Base-by-base conservation (phyloP, 164 flowering plant species). In the Platanus orientalis region DNA sequence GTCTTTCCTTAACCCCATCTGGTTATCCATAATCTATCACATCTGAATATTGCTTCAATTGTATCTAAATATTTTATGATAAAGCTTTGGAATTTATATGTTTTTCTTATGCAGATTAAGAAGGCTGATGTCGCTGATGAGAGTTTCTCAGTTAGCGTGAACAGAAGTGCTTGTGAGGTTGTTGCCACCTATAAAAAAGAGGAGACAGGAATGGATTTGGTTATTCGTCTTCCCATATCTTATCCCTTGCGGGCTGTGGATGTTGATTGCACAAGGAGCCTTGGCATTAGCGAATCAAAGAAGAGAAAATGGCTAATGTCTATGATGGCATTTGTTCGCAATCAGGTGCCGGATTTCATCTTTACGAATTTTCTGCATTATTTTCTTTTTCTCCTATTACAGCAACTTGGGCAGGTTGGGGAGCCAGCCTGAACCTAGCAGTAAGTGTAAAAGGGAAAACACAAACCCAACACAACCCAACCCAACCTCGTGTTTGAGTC, bases 181-280 rank as follows among this genome's bases (percentile, higher is more conserved):
- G 85, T 85, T 73, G 99, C 99, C 40, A 95, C 97, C 27, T 92
- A 95, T 62, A 88, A 84, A 54, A 95, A 90, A 78, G 99, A 95
- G 60, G 99, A 95, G 71, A 83, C 92, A 0, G 87, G 88, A 60
- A 90, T 95, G 94, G 97, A 95, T 78, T 80, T 95, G 64, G 90
- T 95, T 52, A 90, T 95, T 62, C 89, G 83, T 40, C 92, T 95
- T 70, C 99, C 97, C 50, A 66, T 81, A 66, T 86, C 97, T 55
- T 95, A 95, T 62, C 99, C 99, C 23, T 68, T 95, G 71, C 80
- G 86, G 50, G 82, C 88, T 29, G 97, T 95, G 50, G 96, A 88
- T 78, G 92, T 95, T 65, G 86, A 82, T 58, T 95, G 97, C 70
- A 78, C 83, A 28, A 84, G 82, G 73, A 87, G 91, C 69, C 90